Conservation (phyloP, 176 grass and related monocot species). For the Chrysopogon serrulatus region DNA sequence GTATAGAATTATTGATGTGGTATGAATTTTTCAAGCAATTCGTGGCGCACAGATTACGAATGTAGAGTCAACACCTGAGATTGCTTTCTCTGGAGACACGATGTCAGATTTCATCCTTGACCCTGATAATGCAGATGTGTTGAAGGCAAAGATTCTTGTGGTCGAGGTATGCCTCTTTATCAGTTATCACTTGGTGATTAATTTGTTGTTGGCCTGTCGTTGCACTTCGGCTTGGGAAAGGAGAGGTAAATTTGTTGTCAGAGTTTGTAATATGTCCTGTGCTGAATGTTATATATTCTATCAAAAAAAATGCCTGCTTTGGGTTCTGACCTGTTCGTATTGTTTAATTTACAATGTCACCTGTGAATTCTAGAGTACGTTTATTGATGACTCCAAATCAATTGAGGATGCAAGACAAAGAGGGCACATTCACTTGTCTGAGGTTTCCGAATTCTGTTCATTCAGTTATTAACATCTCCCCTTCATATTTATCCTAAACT, state of each 20-base stretch:
- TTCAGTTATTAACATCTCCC: not conserved
- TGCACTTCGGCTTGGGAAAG: not conserved
- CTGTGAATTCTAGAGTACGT: conserved; percentile 68
- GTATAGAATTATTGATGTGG: not conserved
- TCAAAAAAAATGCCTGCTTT: not conserved
- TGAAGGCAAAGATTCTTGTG: conserved; percentile 66
- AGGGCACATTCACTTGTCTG: conserved; percentile 79
- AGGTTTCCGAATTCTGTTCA: conserved; percentile 45
- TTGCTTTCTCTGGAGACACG: conserved; percentile 94
- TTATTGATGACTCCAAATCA: conserved; percentile 65
- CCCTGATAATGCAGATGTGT: conserved; percentile 68
- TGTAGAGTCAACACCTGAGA: conserved; percentile 64
- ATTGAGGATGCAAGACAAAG: conserved; percentile 79
- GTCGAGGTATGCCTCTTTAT: conserved; percentile 50
- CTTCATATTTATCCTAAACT: not conserved
- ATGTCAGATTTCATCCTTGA: conserved; percentile 93
- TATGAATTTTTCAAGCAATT: not conserved
- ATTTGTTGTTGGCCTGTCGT: conserved; percentile 14
- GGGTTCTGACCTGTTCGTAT: not conserved
- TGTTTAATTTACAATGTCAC: not conserved
- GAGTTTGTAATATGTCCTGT: not conserved
- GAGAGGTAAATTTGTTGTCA: not conserved
- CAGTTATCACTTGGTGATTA: not conserved
- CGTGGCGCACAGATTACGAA: conserved; percentile 54
- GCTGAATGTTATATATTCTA: not conserved